Evolutionary conservation across 257 asterid genomes (phyloP).

Genomic region (Solanum medicagineum): DNA sequence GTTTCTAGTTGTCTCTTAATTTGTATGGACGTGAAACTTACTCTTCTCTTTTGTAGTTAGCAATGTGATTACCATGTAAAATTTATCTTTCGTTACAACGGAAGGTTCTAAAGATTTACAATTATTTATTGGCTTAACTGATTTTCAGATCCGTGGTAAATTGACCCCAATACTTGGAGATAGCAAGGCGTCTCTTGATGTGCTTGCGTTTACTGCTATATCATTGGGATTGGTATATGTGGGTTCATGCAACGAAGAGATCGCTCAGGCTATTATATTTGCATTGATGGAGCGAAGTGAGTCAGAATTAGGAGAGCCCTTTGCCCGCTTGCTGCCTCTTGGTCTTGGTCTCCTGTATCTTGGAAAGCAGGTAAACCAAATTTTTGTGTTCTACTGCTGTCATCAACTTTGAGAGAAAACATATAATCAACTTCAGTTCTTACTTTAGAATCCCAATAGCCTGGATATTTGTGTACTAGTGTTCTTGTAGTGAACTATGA

Average conservation of each 20-base stretch:
- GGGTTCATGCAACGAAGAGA: conserved; percentile 88
- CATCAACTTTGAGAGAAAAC: background rate
- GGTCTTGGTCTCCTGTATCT: conserved; percentile 94
- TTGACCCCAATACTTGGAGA: conserved; percentile 69
- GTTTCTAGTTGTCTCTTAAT: background rate
- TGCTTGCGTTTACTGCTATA: conserved; percentile 82
- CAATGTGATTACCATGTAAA: background rate
- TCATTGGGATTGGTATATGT: conserved; percentile 79
- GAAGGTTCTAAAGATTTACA: background rate
- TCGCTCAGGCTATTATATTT: conserved; percentile 78
- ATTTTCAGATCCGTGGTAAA: conserved; percentile 46
- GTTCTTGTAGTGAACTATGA: background rate
- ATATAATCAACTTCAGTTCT: background rate
- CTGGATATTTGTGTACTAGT: background rate
- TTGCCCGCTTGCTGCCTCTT: conserved; percentile 73
- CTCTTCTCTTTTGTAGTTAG: background rate
- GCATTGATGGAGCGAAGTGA: conserved; percentile 89
- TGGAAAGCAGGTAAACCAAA: conserved; percentile 73
- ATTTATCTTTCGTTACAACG: background rate
- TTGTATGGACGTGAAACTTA: background rate
- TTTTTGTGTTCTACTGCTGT: background rate
- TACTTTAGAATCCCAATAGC: background rate
- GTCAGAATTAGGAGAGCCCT: conserved; percentile 75
- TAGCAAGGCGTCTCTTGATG: conserved; percentile 68
- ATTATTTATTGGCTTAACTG: conserved; percentile 1